Conservation (phyloP, 2,329 filamentous ascomycete genomes). For the Ophiostoma populinum region DNA sequence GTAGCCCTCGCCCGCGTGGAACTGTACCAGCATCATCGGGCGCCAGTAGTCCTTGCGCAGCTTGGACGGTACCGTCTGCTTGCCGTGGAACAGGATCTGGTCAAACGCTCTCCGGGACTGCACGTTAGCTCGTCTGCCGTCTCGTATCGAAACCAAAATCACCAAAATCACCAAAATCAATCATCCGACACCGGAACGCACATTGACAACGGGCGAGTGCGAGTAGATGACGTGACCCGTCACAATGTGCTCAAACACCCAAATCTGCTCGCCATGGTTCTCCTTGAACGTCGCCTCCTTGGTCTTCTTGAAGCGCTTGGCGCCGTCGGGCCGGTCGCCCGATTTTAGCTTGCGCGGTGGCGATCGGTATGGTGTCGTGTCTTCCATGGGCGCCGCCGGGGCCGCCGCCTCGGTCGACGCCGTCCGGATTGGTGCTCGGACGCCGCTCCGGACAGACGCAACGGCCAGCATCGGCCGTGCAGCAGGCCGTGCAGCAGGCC, state of each 20-base stretch:
- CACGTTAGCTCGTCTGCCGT: not conserved
- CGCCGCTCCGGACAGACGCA: too few relatives aligned
- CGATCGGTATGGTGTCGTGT: not conserved
- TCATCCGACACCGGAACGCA: too few relatives aligned
- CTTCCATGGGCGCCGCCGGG: not conserved
- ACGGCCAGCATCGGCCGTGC: too few relatives aligned
- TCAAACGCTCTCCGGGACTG: conserved; percentile 16
- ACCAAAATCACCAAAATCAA: not conserved
- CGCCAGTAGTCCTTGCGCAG: conserved; percentile 52
- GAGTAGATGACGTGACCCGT: conserved; percentile 36
- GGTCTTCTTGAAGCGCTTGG: conserved; percentile 13
- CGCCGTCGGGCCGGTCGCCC: not conserved
- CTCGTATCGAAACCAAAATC: too few relatives aligned
- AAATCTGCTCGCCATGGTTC: conserved; percentile 40
- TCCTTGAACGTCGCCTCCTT: conserved; percentile 15
- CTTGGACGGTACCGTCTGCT: conserved; percentile 45
- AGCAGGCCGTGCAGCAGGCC: too few relatives aligned
- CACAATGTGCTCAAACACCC: conserved; percentile 33
- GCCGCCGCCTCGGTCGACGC: conserved; percentile 1
- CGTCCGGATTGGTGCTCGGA: not conserved
- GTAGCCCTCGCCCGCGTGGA: conserved; percentile 31
- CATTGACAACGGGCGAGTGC: conserved; percentile 26
- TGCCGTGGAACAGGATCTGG: conserved; percentile 44
- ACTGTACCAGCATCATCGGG: conserved; percentile 41
- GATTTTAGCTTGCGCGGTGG: not conserved